Conservation (phyloP, 768 basidiomycete species). For the Lactarius hengduanensis region DNA sequence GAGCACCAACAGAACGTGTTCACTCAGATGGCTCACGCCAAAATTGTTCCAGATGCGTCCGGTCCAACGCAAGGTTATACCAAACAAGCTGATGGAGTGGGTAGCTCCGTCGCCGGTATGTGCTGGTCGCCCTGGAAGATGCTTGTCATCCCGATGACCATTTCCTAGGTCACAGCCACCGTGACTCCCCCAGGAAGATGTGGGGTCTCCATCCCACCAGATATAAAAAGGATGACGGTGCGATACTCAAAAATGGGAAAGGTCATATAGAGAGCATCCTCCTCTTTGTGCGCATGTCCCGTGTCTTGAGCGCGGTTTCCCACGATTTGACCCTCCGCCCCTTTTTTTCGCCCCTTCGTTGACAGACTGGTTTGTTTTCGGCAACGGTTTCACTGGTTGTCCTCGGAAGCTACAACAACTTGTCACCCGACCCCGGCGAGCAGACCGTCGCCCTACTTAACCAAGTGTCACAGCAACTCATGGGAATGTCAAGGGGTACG, state of each 20-base stretch:
- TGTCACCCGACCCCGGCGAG: neutral
- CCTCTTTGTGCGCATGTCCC: neutral
- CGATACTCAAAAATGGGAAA: neutral
- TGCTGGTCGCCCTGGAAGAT: neutral
- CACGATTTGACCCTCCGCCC: neutral
- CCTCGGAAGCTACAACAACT: neutral
- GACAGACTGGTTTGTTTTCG: neutral
- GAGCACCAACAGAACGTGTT: neutral
- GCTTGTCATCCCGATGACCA: neutral
- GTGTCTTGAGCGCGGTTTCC: neutral
- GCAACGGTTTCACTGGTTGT: neutral
- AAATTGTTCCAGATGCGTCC: neutral
- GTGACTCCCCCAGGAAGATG: neutral
- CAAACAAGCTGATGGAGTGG: neutral
- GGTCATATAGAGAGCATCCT: neutral
- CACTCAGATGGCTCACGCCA: neutral
- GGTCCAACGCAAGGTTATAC: neutral
- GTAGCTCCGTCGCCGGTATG: neutral
- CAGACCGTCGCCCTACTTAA: constrained; percentile 5
- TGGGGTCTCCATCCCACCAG: neutral
- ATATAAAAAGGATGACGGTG: neutral
- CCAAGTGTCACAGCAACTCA: neutral
- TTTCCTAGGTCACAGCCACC: neutral
- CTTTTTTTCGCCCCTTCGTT: neutral
- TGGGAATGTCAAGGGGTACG: neutral